phyloP scores from a whole-genome alignment of 2,329 filamentous ascomycete species.

The Macrophomina pseudophaseolina region DNA sequence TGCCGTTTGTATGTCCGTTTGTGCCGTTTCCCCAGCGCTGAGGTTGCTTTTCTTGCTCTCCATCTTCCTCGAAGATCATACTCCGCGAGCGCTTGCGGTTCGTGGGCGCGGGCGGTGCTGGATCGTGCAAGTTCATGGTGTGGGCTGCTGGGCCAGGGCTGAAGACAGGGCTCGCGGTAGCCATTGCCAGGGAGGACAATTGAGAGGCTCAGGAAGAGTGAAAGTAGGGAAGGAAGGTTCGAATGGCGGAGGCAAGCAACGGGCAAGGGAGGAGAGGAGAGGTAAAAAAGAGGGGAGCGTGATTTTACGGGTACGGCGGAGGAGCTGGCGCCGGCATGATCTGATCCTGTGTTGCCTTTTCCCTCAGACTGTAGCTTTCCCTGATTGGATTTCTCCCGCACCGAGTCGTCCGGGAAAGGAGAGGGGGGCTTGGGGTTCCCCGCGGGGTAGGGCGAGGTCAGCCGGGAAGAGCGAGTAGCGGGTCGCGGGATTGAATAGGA shows the following conservation, averaged over 20 bases:
- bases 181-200: not conserved
- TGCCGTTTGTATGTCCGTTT: not conserved
- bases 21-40: not conserved
- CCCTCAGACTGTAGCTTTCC: not conserved
- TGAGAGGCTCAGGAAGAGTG: not conserved
- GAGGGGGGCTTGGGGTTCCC: conserved; percentile 1
- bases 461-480: conserved; percentile 17
- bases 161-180: not conserved
- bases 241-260: not conserved
- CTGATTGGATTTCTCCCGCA: not conserved
- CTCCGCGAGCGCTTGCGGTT: conserved; percentile 25
- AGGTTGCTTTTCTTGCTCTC: not conserved
- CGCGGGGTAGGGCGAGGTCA: conserved; percentile 17
- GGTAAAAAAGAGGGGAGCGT: not conserved
- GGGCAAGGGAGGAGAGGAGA: not conserved
- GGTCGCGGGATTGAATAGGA: not conserved
- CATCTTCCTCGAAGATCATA: conserved; percentile 11
- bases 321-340: conserved; percentile 15
- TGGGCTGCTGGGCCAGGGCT: not conserved
- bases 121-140: not conserved
- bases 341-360: conserved; percentile 8
- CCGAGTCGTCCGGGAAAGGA: conserved; percentile 3
- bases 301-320: conserved; percentile 15
- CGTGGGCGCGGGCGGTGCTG: not conserved
- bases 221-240: too few relatives aligned